phyloP scores from a whole-genome alignment of 805 yeast species.

The Wickerhamomyces bisporus region DNA sequence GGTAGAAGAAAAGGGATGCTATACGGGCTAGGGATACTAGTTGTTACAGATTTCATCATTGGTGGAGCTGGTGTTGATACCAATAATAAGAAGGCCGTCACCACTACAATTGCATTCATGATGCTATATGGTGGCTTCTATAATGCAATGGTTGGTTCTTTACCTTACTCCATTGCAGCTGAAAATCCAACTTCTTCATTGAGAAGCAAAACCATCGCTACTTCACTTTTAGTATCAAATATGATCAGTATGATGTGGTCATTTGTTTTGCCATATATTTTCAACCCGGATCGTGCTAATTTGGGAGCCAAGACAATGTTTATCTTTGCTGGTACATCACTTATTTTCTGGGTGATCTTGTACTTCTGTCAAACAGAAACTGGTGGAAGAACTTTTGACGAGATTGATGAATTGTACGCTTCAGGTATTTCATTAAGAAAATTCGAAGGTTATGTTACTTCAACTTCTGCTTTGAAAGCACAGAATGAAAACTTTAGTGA shows the following conservation, averaged over 20 bases:
- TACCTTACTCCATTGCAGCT: conserved; percentile 30
- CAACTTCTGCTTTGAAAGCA: background rate
- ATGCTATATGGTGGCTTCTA: conserved; percentile 27
- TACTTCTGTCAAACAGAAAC: conserved; percentile 52
- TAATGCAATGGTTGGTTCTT: conserved; percentile 32
- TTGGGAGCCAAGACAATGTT: conserved; percentile 40
- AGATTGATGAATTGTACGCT: conserved; percentile 46
- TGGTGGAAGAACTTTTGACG: conserved; percentile 46
- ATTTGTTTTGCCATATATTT: conserved; percentile 38
- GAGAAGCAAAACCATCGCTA: conserved; percentile 34
- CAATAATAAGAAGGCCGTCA: conserved; percentile 3
- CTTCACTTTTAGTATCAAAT: conserved; percentile 24
- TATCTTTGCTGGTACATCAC: conserved; percentile 33
- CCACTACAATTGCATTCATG: conserved; percentile 24
- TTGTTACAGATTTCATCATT: conserved; percentile 19
- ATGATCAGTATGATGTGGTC: conserved; percentile 28
- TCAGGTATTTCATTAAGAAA: conserved; percentile 25
- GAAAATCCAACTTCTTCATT: conserved; percentile 34
- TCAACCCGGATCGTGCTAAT: conserved; percentile 37
- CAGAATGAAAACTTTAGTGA: conserved; percentile 3
- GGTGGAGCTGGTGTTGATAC: conserved; percentile 21
- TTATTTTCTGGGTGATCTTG: conserved; percentile 29
- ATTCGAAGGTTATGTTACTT: conserved; percentile 14
- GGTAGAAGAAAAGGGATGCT: conserved; percentile 26
- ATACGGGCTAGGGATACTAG: conserved; percentile 22